Conservation (phyloP, 768 basidiomycete genomes). For the Kwoniella sp. region DNA sequence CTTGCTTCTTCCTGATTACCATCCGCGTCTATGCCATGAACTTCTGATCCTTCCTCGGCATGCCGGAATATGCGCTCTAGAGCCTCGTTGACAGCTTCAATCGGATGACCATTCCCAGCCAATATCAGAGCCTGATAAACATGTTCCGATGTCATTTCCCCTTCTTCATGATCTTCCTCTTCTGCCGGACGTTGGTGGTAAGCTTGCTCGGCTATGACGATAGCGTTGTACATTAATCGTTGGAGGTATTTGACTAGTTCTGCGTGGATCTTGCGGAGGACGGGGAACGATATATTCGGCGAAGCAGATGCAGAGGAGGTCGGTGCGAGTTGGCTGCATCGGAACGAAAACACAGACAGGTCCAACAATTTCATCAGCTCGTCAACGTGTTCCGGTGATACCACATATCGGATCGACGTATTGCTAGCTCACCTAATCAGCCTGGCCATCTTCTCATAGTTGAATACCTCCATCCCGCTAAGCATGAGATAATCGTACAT, state of each 20-base stretch:
- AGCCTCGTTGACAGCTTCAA: not conserved
- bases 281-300: conserved; percentile 9
- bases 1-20: not conserved
- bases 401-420: too few relatives aligned
- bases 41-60: conserved; percentile 1
- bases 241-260: conserved; percentile 16
- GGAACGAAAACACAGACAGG: not conserved
- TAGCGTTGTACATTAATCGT: conserved; percentile 13
- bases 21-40: not conserved
- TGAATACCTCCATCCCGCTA: conserved; percentile 22
- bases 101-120: not conserved
- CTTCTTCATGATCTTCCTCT: not conserved
- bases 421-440: conserved; percentile 11
- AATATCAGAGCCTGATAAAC: conserved; percentile 11
- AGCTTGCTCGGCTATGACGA: conserved; percentile 23
- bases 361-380: conserved; percentile 1
- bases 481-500: conserved; percentile 18
- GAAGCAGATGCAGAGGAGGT: not conserved
- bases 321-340: conserved; percentile 8
- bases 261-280: conserved; percentile 15
- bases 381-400: too few relatives aligned
- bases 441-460: conserved; percentile 14
- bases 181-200: conserved; percentile 4
- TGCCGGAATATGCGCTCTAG: conserved; percentile 10
- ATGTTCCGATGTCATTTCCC: conserved; percentile 5